Percentiles rank a stretch among this genome's conserved stretches.
Evolutionary conservation across 2,329 filamentous ascomycete species (phyloP).

Genomic region (Microascus cirrosus): DNA sequence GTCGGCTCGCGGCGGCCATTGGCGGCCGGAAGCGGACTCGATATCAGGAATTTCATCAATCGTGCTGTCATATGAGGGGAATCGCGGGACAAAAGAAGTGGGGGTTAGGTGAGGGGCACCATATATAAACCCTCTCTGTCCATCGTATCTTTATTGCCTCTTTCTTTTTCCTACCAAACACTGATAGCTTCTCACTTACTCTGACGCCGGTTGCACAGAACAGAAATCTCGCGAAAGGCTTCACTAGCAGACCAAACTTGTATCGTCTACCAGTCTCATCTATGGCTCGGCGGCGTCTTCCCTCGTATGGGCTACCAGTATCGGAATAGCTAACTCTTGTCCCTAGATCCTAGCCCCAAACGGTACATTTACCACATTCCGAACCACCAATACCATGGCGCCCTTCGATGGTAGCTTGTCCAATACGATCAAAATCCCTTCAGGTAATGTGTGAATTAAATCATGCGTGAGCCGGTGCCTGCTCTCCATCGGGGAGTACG

Average conservation of each 20-base stretch:
- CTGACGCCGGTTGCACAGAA: too few species aligned
- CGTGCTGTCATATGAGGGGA: not conserved
- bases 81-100: not conserved
- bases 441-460: slow-evolving; percentile 4
- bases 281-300: not conserved
- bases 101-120: not conserved
- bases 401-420: slow-evolving; percentile 3
- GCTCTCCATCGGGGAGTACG: not conserved
- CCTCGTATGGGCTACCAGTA: not conserved
- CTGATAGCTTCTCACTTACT: too few species aligned
- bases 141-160: not conserved
- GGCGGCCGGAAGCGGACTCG: not conserved
- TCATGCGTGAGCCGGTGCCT: slow-evolving; percentile 6
- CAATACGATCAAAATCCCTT: slow-evolving; percentile 3
- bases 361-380: not conserved
- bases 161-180: too few species aligned
- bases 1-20: not conserved
- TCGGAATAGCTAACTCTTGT: slow-evolving; percentile 1
- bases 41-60: not conserved
- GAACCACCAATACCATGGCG: not conserved
- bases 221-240: too few species aligned
- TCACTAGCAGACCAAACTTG: too few species aligned
- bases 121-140: not conserved
- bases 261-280: not conserved
- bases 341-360: not conserved